Evolutionary conservation across 257 asterid genomes (phyloP).

Genomic region (Solanum chiquidenum): DNA sequence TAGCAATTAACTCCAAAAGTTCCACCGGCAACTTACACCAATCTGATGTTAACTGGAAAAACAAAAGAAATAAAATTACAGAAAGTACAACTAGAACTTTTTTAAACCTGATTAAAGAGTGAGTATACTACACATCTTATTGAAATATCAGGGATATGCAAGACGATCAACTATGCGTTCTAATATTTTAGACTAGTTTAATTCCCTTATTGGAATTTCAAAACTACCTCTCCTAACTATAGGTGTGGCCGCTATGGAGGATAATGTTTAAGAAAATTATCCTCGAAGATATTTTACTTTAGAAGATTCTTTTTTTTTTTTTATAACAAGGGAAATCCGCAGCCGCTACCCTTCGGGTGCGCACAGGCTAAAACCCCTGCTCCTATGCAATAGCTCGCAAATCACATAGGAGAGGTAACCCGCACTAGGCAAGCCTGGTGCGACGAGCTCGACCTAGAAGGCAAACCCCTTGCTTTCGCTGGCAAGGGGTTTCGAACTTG

Average conservation of each 20-base stretch:
- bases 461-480: too few relatives aligned
- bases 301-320: too few relatives aligned
- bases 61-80: not conserved
- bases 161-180: not conserved
- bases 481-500: too few relatives aligned
- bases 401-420: too few relatives aligned
- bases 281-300: not conserved
- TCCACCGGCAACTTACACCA: constrained; percentile 17
- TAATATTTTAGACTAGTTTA: not conserved
- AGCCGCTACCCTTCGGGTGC: too few relatives aligned
- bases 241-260: not conserved
- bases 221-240: not conserved
- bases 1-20: constrained; percentile 13
- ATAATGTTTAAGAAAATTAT: not conserved
- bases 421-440: too few relatives aligned
- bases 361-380: too few relatives aligned
- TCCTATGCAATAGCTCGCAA: too few relatives aligned
- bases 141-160: not conserved
- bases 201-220: not conserved
- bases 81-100: not conserved
- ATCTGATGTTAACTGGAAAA: constrained; percentile 7
- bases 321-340: too few relatives aligned
- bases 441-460: too few relatives aligned
- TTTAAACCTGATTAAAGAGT: not conserved
- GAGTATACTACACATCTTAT: not conserved